Evolutionary conservation across 306 rosid species (phyloP).

Genomic region (Crotalaria pallida): DNA sequence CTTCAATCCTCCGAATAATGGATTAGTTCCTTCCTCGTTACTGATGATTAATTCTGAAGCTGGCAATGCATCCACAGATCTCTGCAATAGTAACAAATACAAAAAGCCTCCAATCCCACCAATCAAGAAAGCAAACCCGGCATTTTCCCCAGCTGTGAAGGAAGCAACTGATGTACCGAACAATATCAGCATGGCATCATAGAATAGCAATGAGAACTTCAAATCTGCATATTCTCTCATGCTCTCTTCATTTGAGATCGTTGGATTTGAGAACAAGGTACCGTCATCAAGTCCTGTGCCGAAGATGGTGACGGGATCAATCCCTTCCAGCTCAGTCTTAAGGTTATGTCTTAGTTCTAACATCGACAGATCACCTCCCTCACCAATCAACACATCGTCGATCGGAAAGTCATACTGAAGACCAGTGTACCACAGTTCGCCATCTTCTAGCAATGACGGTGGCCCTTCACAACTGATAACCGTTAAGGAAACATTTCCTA

Average conservation of each 20-base stretch:
- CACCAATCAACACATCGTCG: constrained; percentile 71
- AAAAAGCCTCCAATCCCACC: constrained; percentile 85
- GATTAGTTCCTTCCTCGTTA: constrained; percentile 20
- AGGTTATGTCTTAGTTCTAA: constrained; percentile 65
- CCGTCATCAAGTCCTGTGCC: constrained; percentile 28
- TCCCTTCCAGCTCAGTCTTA: constrained; percentile 42
- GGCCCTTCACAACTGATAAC: constrained; percentile 28
- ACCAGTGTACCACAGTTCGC: constrained; percentile 24
- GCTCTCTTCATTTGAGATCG: constrained; percentile 59
- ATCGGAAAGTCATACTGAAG: constrained; percentile 48
- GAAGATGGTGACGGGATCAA: constrained; percentile 37
- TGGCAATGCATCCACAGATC: constrained; percentile 79
- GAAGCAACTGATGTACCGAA: constrained; percentile 55
- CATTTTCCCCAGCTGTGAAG: constrained; percentile 47
- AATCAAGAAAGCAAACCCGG: constrained; percentile 56
- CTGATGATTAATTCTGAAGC: constrained; percentile 37
- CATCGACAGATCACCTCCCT: constrained; percentile 58
- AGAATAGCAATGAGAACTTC: constrained; percentile 77
- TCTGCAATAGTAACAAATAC: constrained; percentile 77
- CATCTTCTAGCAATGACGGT: constrained; percentile 32
- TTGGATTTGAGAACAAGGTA: constrained; percentile 10
- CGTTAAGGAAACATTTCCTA: constrained; percentile 53
- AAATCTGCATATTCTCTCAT: constrained; percentile 74
- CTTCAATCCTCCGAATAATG: constrained; percentile 37
- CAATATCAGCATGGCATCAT: constrained; percentile 60